phyloP scores from a whole-genome alignment of 2,329 filamentous ascomycete species.

The Exophiala sideris region DNA sequence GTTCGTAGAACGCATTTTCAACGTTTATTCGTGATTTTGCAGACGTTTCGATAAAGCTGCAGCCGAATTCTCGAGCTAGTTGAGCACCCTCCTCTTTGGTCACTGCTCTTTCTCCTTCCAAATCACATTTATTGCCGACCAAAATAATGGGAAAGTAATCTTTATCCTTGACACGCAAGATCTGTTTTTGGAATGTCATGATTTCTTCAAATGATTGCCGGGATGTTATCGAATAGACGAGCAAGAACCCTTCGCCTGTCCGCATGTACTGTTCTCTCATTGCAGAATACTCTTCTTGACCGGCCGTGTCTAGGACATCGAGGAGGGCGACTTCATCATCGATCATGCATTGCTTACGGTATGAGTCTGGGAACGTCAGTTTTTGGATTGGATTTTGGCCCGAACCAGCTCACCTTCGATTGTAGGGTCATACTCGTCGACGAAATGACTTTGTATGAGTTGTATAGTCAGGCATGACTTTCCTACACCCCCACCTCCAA shows the following conservation, averaged over 20 bases:
- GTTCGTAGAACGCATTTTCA: slow-evolving; percentile 97
- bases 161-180: slow-evolving; percentile 97
- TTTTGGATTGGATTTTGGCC: slow-evolving; percentile 8
- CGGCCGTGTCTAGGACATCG: slow-evolving; percentile 96
- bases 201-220: slow-evolving; percentile 98
- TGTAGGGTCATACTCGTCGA: slow-evolving; percentile 98
- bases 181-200: slow-evolving; percentile 97
- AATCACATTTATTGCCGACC: slow-evolving; percentile 98
- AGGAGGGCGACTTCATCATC: slow-evolving; percentile 97
- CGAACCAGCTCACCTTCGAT: slow-evolving; percentile 69
- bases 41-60: slow-evolving; percentile 99
- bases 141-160: slow-evolving; percentile 99
- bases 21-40: slow-evolving; percentile 98
- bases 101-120: slow-evolving; percentile 88
- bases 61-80: slow-evolving; percentile 81
- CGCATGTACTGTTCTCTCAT: slow-evolving; percentile 99
- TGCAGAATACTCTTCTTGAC: slow-evolving; percentile 97
- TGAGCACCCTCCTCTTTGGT: slow-evolving; percentile 89
- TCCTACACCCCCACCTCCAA: slow-evolving; percentile 96
- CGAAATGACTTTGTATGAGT: slow-evolving; percentile 92
- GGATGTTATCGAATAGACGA: slow-evolving; percentile 98
- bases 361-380: slow-evolving; percentile 67
- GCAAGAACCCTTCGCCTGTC: slow-evolving; percentile 93
- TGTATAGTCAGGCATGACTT: slow-evolving; percentile 99
- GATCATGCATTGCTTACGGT: slow-evolving; percentile 99